Conservation (phyloP, 2,329 filamentous ascomycete genomes). For the Lachnellula subtilissima region DNA sequence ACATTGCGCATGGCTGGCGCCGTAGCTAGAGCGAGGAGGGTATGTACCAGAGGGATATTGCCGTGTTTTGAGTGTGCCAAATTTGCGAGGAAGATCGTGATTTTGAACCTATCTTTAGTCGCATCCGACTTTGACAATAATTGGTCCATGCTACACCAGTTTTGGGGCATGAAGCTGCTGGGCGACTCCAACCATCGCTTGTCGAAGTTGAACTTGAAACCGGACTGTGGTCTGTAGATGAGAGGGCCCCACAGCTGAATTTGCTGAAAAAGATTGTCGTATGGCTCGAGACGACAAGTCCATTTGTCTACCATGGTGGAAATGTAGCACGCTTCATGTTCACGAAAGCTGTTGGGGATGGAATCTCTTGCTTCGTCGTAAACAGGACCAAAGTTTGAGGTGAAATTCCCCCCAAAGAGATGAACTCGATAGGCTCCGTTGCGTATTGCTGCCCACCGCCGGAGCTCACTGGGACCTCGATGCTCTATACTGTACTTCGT, state of each 20-base stretch:
- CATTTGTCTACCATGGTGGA: slow-evolving; percentile 20
- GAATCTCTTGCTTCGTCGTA: slow-evolving; percentile 33
- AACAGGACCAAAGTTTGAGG: slow-evolving; percentile 24
- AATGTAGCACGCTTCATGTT: slow-evolving; percentile 10
- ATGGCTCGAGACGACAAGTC: slow-evolving; percentile 7
- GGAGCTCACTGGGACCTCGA: slow-evolving; percentile 11
- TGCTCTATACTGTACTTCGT: background rate
- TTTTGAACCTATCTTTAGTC: slow-evolving; percentile 20
- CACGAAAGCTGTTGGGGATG: slow-evolving; percentile 1
- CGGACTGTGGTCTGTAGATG: slow-evolving; percentile 6
- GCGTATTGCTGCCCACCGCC: slow-evolving; percentile 29
- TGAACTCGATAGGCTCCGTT: slow-evolving; percentile 31
- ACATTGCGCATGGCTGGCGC: slow-evolving; percentile 13
- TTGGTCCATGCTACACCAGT: slow-evolving; percentile 24
- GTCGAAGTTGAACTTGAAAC: slow-evolving; percentile 12
- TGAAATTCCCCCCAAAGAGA: slow-evolving; percentile 36
- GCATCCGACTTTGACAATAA: slow-evolving; percentile 9
- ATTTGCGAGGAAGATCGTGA: slow-evolving; percentile 29
- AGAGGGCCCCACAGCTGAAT: slow-evolving; percentile 16
- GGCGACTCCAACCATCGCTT: slow-evolving; percentile 16
- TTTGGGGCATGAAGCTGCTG: slow-evolving; percentile 10
- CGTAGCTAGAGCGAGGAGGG: slow-evolving; percentile 31
- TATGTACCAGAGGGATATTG: slow-evolving; percentile 24
- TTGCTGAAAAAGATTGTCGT: slow-evolving; percentile 13
- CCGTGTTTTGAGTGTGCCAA: slow-evolving; percentile 22